Evolutionary conservation across 2,329 filamentous ascomycete species (phyloP), one percentile per base, ranked within the genome.

Genomic region (Coniochaeta sp.): DNA sequence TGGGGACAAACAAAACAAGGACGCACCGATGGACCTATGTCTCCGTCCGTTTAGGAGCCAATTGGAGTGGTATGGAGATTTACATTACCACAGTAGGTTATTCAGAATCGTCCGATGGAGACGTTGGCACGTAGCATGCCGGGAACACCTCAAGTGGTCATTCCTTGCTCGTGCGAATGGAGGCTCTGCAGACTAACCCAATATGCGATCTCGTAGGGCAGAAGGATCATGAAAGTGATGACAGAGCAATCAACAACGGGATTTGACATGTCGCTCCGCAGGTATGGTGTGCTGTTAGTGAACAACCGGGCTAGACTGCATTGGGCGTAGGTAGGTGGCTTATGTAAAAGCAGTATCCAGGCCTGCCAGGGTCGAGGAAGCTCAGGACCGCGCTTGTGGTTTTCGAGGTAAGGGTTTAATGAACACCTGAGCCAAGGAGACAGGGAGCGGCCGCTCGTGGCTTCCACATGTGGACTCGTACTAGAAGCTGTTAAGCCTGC

Each of bases 161-260:
- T 36, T 36, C 14, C 6, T 7, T n/a, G 38, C 16, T 40, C 38
- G 12, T 10, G 19, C 22, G 42, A 47, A 47, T 47, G 42, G 42
- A 47, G 42, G 42, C 42, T 47, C 42, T 47, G 42, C 14, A 14
- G 26, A 30, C 24, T 52, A 30, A 52, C 16, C 22, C 47, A 52
- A 52, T 17, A 44, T 19, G 55, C 55, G 16, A 26, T n/a, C 32
- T 40, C 44, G 57, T 57, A 60, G 55, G 59, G 52, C 63, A 61
- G 42, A 30, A 60, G 44, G 55, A 57, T 57, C 55, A 57, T 8
- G 19, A 57, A 44, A 42, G 55, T 57, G 55, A 57, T 57, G 55
- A 57, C 55, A 57, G 28, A 57, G 26, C 55, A 42, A 12, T 28
- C 36, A 24, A 22, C 19, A 24, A 16, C 32, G 55, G 55, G n/a